These are phyloP conservation scores for Tilletia indica DNA, from an alignment of 1,284 basidiomycete genomes.

Conservation along the genomic window DNA sequence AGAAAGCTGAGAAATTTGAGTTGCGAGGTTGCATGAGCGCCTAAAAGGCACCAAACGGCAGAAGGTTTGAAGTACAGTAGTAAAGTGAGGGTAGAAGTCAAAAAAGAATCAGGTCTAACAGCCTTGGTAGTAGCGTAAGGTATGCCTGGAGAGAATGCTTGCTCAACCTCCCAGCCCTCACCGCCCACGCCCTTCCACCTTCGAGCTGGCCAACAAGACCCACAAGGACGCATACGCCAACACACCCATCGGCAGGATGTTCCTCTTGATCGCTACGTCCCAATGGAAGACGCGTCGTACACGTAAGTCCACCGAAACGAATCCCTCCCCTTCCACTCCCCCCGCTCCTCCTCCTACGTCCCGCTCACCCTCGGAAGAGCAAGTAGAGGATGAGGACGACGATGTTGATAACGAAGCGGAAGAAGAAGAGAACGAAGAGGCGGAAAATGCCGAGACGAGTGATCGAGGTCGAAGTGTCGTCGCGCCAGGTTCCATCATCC, in stretches of 20 bases:
- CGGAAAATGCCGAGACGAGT: too few species aligned
- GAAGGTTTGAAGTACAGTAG: too few species aligned
- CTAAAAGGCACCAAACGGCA: too few species aligned
- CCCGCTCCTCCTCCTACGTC: not conserved
- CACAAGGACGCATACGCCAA: slow-evolving; percentile 50
- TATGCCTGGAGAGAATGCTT: not conserved
- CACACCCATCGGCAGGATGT: slow-evolving; percentile 47
- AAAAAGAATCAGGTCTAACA: too few species aligned
- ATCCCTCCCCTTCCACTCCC: not conserved
- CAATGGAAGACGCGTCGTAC: slow-evolving; percentile 51
- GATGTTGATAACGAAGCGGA: not conserved
- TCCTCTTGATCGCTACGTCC: slow-evolving; percentile 53
- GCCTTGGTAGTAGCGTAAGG: too few species aligned
- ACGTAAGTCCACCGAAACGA: slow-evolving; percentile 9
- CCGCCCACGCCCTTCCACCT: slow-evolving; percentile 11
- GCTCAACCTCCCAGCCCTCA: not conserved
- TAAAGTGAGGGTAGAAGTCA: too few species aligned
- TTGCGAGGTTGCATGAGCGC: too few species aligned
- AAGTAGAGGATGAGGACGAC: not conserved
- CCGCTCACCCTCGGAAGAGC: slow-evolving; percentile 7
- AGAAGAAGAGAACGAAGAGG: not conserved
- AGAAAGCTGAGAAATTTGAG: too few species aligned
- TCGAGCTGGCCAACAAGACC: slow-evolving; percentile 30
- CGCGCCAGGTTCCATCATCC: not conserved
- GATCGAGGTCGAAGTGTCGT: not conserved